A percentile compares a stretch with the other conserved stretches of the same genome.
These are phyloP conservation scores for Yarrowia phangngaensis DNA, from an alignment of 805 yeast genomes.

Conservation along the genomic window DNA sequence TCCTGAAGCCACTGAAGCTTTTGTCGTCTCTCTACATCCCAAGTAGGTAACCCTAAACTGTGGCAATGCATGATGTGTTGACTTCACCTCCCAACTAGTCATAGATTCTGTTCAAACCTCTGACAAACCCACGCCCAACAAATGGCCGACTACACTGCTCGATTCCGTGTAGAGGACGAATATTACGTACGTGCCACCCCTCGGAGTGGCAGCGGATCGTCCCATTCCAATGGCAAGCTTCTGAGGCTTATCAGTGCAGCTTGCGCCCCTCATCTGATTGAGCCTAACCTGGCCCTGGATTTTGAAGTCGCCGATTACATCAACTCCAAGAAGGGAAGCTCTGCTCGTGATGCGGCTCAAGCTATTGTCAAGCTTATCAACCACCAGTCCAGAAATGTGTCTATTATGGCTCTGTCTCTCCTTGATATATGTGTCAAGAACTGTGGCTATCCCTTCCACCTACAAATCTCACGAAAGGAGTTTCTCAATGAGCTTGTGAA, in stretches of 20 bases:
- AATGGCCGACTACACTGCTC: slow-evolving; percentile 23
- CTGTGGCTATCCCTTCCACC: slow-evolving; percentile 95
- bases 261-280: slow-evolving; percentile 72
- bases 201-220: neutral
- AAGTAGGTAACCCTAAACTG: slow-evolving; percentile 26
- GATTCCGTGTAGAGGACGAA: slow-evolving; percentile 25
- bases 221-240: slow-evolving; percentile 24
- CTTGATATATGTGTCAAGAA: slow-evolving; percentile 91
- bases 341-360: slow-evolving; percentile 89
- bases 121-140: neutral
- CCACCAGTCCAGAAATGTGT: slow-evolving; percentile 76
- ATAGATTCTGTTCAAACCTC: slow-evolving; percentile 1
- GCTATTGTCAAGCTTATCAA: slow-evolving; percentile 79
- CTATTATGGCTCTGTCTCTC: slow-evolving; percentile 68
- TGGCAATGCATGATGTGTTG: slow-evolving; percentile 26
- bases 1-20: too few relatives aligned
- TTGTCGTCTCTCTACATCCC: too few relatives aligned
- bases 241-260: slow-evolving; percentile 48
- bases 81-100: slow-evolving; percentile 24
- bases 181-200: slow-evolving; percentile 21
- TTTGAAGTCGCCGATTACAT: slow-evolving; percentile 90
- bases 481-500: slow-evolving; percentile 90
- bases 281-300: slow-evolving; percentile 85
- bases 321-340: slow-evolving; percentile 84
- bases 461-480: slow-evolving; percentile 92